Evolutionary conservation across 2,329 filamentous ascomycete species (phyloP).

Genomic region (Lasiodiplodia citricola): DNA sequence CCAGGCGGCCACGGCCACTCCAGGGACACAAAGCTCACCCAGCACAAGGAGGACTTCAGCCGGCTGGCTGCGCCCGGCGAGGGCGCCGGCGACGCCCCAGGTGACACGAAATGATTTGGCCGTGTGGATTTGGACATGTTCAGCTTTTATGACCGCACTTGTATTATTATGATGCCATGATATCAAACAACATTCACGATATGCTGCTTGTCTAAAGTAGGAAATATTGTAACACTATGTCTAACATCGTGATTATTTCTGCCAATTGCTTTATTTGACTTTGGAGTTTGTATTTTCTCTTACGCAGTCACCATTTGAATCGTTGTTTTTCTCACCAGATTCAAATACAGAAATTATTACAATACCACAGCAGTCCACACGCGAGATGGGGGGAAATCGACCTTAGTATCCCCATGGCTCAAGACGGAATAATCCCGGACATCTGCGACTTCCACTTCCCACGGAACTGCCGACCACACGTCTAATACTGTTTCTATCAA

Average conservation of each 20-base stretch:
- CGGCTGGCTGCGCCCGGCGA: not conserved
- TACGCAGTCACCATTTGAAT: too few relatives aligned
- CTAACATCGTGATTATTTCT: not conserved
- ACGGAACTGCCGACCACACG: too few relatives aligned
- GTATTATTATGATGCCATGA: not conserved
- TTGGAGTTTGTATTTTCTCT: too few relatives aligned
- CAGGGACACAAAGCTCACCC: constrained; percentile 34
- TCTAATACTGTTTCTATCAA: too few relatives aligned
- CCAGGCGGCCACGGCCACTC: constrained; percentile 33
- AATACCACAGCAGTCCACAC: too few relatives aligned
- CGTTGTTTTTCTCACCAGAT: too few relatives aligned
- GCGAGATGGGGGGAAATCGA: too few relatives aligned
- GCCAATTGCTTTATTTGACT: not conserved
- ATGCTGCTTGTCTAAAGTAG: not conserved
- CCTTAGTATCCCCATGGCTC: too few relatives aligned
- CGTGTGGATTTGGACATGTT: not conserved
- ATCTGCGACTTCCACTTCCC: too few relatives aligned
- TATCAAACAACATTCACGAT: not conserved
- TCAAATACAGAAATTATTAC: too few relatives aligned
- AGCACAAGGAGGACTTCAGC: constrained; percentile 28
- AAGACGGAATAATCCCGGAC: too few relatives aligned
- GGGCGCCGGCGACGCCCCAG: not conserved
- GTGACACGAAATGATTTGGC: not conserved
- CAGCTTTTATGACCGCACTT: not conserved
- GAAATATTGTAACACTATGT: not conserved